Base-by-base conservation (phyloP, 345 rosid species). In the Gossypioides kirkii region DNA sequence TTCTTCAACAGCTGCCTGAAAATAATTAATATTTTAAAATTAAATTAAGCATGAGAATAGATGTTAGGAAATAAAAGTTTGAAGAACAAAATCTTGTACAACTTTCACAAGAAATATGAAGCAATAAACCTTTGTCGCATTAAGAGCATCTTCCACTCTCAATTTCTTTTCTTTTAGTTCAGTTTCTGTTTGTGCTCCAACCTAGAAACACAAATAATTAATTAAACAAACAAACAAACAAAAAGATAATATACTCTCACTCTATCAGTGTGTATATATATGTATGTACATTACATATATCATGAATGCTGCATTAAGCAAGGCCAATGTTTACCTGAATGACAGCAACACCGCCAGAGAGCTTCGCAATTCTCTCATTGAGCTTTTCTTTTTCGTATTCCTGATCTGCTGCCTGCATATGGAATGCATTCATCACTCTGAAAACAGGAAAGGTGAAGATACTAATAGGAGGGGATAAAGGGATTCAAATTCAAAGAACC, bases 111-210 rank as follows among this genome's bases (percentile, higher is more conserved):
- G 53, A 14, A 67, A 67, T 25, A 12, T 47, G 43, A 47, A 68
- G 43, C 58, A 26, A 4, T 9, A 68, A 68, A 89, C 99, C 97
- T 92, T 95, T 8, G 99, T 95, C 14, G 99, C 99, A 79, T 92
- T 92, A 77, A 94, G 99, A 70, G 97, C 99, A 83, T 94, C 98
- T 84, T 94, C 99, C 62, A 94, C 99, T 80, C 98, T 90, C 77
- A 92, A 69, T 77, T 90, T 94, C 89, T 94, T 94, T 80, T 92
- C 98, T 78, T 94, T 94, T 50, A 94, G 96, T 83, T 90, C 91
- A 2, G 96, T 90, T 85, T 90, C 96, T 23, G 96, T 90, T 88
- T 88, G 96, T 55, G 93, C 92, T 64, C 93, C 96, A 61, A 90
- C 95, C 95, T 90, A 68, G 71, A 68, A 68, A 68, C 45, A 68